Conservation (phyloP, 129 eudicot species). For the Helianthus tuberosus region DNA sequence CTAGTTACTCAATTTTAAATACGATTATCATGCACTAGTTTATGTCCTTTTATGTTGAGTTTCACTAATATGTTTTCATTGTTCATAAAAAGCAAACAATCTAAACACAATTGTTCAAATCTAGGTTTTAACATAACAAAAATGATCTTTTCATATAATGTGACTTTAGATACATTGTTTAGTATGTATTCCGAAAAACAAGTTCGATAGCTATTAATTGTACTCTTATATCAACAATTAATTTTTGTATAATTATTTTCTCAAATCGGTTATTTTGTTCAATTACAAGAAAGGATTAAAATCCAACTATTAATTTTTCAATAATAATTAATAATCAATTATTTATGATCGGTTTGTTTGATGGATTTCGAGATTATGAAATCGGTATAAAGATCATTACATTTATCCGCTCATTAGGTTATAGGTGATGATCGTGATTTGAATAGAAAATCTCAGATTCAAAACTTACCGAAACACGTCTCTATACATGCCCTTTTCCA, state of each 20-base stretch:
- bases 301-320: too few species aligned
- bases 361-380: not conserved
- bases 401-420: not conserved
- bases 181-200: constrained; percentile 1
- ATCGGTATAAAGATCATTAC: not conserved
- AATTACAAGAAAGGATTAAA: too few species aligned
- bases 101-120: not conserved
- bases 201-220: not conserved
- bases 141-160: not conserved
- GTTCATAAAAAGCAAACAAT: not conserved
- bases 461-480: too few species aligned
- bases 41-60: not conserved
- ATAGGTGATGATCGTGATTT: too few species aligned
- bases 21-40: not conserved
- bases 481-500: too few species aligned
- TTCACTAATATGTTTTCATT: not conserved
- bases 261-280: too few species aligned
- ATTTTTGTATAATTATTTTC: too few species aligned
- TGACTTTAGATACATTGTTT: not conserved
- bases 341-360: not conserved
- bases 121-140: constrained; percentile 14
- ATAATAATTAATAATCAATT: not conserved
- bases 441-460: too few species aligned
- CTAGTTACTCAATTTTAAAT: not conserved
- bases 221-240: not conserved